phyloP scores from a whole-genome alignment of 305 asterid species.

The Fraxinus latifolia region DNA sequence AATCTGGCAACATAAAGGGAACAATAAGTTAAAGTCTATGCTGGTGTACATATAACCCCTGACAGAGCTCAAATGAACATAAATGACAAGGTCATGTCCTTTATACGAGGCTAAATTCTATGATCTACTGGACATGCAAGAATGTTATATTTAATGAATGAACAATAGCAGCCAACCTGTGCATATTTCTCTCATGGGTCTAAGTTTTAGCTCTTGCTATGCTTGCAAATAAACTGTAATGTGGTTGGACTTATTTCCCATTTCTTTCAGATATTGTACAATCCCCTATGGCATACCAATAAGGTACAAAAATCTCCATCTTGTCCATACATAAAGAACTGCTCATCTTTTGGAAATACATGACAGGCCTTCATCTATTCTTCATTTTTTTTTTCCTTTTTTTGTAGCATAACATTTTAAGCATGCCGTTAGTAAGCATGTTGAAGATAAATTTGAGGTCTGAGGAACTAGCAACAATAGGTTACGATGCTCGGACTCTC shows the following conservation, averaged over 20 bases:
- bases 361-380: background rate
- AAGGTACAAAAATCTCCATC: background rate
- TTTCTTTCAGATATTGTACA: background rate
- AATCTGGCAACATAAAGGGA: slow-evolving; percentile 48
- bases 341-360: background rate
- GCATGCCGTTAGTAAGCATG: background rate
- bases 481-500: background rate
- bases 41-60: slow-evolving; percentile 4
- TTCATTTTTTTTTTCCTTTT: background rate
- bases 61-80: background rate
- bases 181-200: background rate
- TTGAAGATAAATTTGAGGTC: background rate
- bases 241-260: background rate
- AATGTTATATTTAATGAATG: background rate
- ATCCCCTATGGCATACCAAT: background rate
- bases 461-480: background rate
- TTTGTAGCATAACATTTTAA: background rate
- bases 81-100: background rate
- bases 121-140: background rate
- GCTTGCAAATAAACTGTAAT: background rate
- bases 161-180: background rate
- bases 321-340: background rate
- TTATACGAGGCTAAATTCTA: background rate
- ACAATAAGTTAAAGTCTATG: slow-evolving; percentile 10
- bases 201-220: background rate